Base-by-base conservation (phyloP, 2,329 filamentous ascomycete species). In the Tolypocladium ophioglossoides region DNA sequence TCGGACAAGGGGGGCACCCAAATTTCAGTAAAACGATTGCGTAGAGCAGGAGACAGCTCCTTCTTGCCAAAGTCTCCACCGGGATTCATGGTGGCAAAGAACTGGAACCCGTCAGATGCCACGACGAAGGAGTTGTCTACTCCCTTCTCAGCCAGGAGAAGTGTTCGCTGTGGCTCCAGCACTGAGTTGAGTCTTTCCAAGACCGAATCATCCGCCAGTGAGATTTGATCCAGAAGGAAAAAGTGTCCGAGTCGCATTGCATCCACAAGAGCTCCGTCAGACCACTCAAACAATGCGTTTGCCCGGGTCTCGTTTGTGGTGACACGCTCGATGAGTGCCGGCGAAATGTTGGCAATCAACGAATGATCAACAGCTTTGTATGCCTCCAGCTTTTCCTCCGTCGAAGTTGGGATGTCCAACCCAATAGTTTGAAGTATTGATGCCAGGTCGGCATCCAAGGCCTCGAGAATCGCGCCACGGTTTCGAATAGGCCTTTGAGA, bases 51-150 rank as follows among this genome's bases (percentile, higher is more conserved):
- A 1, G 94, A 99, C 14, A 99, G 79, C 68, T 99, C 94, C 62
- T 92, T 90, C 73, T 99, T 99, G 59, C 94, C 94, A 68, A 97
- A 99, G 66, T 99, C 94, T 48, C 95, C 94, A 51, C 95, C 95
- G 10, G 94, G 94, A 61, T 99, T 99, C 94, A 99, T 99, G 0
- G 94, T 99, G 4, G 94, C 92, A 56, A 99, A 82, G 70, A 99
- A 96, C 64, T 99, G 91, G 70, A 97, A 99, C 0, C 87, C 89
- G 41, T 86, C 77, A 12, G 78, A 71, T 7, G 87, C 94, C 40
- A 81, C 80, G 30, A 99, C 80, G 58, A 89, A 84, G 0, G 91
- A 91, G 67, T 96, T 85, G 6, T 87, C 79, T 2, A 89, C 82
- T 0, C 94, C 95, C 70, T 97, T 99, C 68, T 99, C 94, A 0